phyloP scores from a whole-genome alignment of 75 land plant species.

The Selaginella moellendorffii region DNA sequence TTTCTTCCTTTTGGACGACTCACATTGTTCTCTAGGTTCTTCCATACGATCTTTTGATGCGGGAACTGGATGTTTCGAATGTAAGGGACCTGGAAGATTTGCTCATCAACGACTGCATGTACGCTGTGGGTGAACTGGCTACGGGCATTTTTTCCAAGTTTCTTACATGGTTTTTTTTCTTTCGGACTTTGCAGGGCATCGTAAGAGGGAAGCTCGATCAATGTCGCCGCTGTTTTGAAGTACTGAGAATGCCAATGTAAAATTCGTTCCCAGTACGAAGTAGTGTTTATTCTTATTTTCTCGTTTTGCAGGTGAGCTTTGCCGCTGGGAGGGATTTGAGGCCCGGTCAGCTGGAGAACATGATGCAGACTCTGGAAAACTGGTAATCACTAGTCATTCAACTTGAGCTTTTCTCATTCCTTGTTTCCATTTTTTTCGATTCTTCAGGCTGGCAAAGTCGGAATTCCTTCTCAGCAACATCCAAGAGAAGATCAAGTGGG shows the following conservation, averaged over 20 bases:
- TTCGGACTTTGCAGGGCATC: constrained; percentile 47
- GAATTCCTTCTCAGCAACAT: constrained; percentile 67
- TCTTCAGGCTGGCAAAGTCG: constrained; percentile 65
- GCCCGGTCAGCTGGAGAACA: constrained; percentile 73
- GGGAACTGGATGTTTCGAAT: constrained; percentile 79
- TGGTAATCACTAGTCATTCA: constrained; percentile 32
- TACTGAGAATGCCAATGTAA: constrained; percentile 6
- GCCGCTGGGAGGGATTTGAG: constrained; percentile 96
- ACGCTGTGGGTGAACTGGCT: constrained; percentile 49
- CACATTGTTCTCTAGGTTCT: constrained; percentile 37
- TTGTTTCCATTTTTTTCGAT: neutral
- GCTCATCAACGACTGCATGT: constrained; percentile 98
- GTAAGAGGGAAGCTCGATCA: constrained; percentile 96
- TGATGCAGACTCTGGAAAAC: constrained; percentile 63
- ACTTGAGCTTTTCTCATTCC: neutral
- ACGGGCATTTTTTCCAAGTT: neutral
- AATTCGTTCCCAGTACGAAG: too few relatives aligned
- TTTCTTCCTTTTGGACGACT: neutral
- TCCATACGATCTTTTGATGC: constrained; percentile 83
- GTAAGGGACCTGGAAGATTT: constrained; percentile 94
- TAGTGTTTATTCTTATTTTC: too few relatives aligned
- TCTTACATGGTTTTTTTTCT: neutral
- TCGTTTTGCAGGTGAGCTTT: constrained; percentile 79
- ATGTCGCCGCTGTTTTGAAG: constrained; percentile 93
- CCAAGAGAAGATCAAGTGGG: constrained; percentile 99